These are phyloP conservation scores for Vachellia pachyceras DNA, from an alignment of 306 rosid species.

Conservation along the genomic window DNA sequence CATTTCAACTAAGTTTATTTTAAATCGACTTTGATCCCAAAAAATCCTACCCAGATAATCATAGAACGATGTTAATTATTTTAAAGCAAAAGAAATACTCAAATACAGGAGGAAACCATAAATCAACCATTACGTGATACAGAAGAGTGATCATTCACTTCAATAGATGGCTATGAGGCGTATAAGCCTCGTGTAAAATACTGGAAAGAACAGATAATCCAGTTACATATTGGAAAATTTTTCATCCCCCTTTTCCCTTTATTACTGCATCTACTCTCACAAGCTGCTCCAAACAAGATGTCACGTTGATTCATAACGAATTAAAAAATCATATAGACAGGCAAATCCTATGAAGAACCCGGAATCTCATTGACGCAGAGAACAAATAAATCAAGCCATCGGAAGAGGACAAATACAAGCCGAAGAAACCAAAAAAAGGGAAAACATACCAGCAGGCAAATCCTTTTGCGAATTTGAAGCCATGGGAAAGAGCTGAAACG, in stretches of 20 bases:
- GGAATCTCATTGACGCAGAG: background rate
- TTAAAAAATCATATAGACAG: background rate
- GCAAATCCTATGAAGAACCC: background rate
- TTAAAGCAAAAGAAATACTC: background rate
- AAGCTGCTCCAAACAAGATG: too few relatives aligned
- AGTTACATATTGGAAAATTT: too few relatives aligned
- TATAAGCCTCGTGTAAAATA: background rate
- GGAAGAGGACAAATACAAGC: background rate
- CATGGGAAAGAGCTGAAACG: constrained; percentile 54
- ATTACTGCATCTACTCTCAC: too few relatives aligned
- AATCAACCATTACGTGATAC: background rate
- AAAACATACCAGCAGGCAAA: constrained; percentile 54
- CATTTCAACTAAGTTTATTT: background rate
- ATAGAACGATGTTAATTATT: background rate
- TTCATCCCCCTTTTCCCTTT: too few relatives aligned
- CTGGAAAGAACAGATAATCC: too few relatives aligned
- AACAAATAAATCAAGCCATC: background rate
- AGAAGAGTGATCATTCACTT: background rate
- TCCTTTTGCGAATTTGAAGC: constrained; percentile 61
- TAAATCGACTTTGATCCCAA: background rate
- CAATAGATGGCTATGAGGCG: background rate
- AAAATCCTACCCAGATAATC: background rate
- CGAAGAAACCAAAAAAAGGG: background rate
- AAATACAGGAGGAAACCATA: background rate
- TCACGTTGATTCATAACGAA: background rate